Base-by-base conservation (phyloP, 805 yeast genomes). In the Wickerhamomyces ciferrii region DNA sequence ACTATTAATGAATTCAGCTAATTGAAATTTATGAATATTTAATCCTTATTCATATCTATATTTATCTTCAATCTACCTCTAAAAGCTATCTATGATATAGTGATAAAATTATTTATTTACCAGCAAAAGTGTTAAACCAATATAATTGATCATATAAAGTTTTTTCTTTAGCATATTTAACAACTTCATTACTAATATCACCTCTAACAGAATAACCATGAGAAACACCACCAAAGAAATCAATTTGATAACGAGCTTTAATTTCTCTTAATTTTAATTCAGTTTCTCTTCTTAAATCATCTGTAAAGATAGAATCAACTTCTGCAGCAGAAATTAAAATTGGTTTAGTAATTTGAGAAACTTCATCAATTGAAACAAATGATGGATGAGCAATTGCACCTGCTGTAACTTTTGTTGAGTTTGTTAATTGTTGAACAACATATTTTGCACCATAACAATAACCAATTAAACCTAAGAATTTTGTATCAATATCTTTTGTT, bases 361-460 rank as follows among this genome's bases (percentile, higher is more conserved):
- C 72, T 58, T 86, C 95, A 35, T 80, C 90, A 31, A 74, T 72
- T 13, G 72, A 49, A 15, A 87, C 82, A 50, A 84, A 75, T 2
- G 95, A 84, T 6, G 97, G 97, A 66, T 91, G 97, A 9, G 94
- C 94, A 51, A 79, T 65, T 15, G 92, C 95, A 56, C 78, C 88
- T 17, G 74, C 85, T 50, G 78, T 76, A 32, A 77, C 74, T 40
- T 46, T 44, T 21, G 53, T 45, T 17, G 63, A 72, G 24, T 57
- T 58, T 7, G 72, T 62, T 27, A 78, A 62, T 47, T 81, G 76
- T 49, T 75, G 79, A 47, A 85, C 55, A 31, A 77, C 80, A 54
- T 70, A 81, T 64, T 82, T 85, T 37, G 88, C 96, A 61, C 97
- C 97, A 53, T 72, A 89, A 68, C 97, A 89, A 70, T 88, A 81